phyloP scores from a whole-genome alignment of 2,329 filamentous ascomycete genomes.

The Xylariaceae sp. region DNA sequence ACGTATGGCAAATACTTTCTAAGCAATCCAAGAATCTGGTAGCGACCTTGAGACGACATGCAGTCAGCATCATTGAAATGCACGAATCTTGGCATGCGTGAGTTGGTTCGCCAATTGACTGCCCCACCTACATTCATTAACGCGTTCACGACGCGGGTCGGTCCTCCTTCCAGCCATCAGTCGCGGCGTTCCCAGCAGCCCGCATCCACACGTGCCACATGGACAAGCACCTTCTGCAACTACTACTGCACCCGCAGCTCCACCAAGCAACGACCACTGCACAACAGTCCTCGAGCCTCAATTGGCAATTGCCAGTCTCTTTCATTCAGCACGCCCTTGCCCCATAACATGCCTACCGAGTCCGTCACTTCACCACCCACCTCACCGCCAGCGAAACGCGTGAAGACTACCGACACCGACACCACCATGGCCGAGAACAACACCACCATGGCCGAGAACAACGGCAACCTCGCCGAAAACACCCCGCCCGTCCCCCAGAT shows the following conservation, averaged over 20 bases:
- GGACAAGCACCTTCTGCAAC: neutral
- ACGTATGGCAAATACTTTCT: no score
- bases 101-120: slow-evolving; percentile 20
- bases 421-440: slow-evolving; percentile 28
- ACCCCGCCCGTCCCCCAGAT: slow-evolving; percentile 32
- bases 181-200: no score
- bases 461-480: slow-evolving; percentile 29
- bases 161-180: no score
- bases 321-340: neutral
- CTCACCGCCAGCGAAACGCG: slow-evolving; percentile 76
- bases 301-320: no score
- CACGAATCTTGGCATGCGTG: slow-evolving; percentile 1
- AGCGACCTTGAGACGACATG: no score
- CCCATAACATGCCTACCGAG: slow-evolving; percentile 30
- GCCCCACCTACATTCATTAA: slow-evolving; percentile 2
- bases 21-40: no score
- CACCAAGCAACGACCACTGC: neutral
- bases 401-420: slow-evolving; percentile 52
- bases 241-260: slow-evolving; percentile 10
- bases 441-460: slow-evolving; percentile 13
- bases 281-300: no score
- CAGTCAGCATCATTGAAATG: no score
- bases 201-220: no score
- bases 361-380: slow-evolving; percentile 52
- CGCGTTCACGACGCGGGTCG: slow-evolving; percentile 18